A percentile compares a stretch with the other conserved stretches of the same genome.
phyloP scores from a whole-genome alignment of 129 eudicot species.

The Oenanthe sinensis region DNA sequence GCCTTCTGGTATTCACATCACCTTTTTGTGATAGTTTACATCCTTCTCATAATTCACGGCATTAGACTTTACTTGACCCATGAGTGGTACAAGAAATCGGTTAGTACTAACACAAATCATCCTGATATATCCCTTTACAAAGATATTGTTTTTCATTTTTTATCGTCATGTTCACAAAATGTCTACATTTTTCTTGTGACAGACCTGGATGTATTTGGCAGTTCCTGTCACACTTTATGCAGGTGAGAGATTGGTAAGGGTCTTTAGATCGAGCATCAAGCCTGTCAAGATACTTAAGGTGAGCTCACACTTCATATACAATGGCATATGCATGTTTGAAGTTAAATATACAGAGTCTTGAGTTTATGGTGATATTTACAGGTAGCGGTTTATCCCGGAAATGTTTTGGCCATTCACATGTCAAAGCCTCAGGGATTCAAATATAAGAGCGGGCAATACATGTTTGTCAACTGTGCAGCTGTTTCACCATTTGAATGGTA shows the following conservation, averaged over 20 bases:
- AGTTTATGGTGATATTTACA: not conserved
- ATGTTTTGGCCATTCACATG: slow-evolving; percentile 51
- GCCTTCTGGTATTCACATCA: slow-evolving; percentile 97
- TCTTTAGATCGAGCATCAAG: slow-evolving; percentile 61
- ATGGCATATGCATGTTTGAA: not conserved
- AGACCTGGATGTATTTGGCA: slow-evolving; percentile 92
- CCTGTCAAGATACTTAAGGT: slow-evolving; percentile 74
- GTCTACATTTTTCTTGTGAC: slow-evolving; percentile 13
- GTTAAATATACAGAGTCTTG: not conserved
- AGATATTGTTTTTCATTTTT: not conserved
- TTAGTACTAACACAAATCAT: slow-evolving; percentile 19
- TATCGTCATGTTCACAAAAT: slow-evolving; percentile 4
- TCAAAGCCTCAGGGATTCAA: slow-evolving; percentile 41
- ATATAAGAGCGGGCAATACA: slow-evolving; percentile 53
- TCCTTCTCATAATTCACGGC: slow-evolving; percentile 59
- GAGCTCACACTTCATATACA: not conserved
- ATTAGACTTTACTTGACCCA: slow-evolving; percentile 62
- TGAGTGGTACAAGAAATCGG: slow-evolving; percentile 68
- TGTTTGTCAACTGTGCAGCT: slow-evolving; percentile 45
- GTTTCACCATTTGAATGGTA: slow-evolving; percentile 54
- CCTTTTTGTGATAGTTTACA: slow-evolving; percentile 68
- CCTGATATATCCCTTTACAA: not conserved
- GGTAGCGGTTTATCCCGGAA: slow-evolving; percentile 55
- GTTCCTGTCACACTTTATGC: slow-evolving; percentile 56
- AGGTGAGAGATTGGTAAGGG: slow-evolving; percentile 61